Evolutionary conservation across 2,329 filamentous ascomycete species (phyloP), one percentile per base, ranked within the genome.

Genomic region (Sporothrix pallida): DNA sequence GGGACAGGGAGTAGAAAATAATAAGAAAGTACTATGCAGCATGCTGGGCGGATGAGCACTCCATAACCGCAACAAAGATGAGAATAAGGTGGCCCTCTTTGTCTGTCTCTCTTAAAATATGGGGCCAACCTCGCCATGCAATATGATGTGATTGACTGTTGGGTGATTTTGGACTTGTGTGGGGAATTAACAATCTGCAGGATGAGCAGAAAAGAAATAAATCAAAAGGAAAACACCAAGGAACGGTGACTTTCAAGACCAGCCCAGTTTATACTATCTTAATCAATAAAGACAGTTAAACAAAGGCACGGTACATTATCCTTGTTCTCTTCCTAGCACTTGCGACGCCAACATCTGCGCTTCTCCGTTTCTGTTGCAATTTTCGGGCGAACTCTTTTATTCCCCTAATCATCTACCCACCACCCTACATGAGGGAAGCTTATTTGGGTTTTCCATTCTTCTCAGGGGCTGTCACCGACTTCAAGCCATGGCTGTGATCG

Each of bases 381-480:
- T 31, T 44, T 62, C 7, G 3, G 12, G 44, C 4, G 17, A 31
- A 63, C 20, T 4, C 12, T 26, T 8, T 2, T 37, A 9, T 17
- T 26, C 9, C 4, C n/a, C 23, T 26, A 26, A 15, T 56, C 5
- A 48, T 26, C n/a, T 44, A 42, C 13, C 46, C 46, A 4, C n/a
- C 60, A 17, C 20, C n/a, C 31, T 63, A 31, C 23, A 37, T 15
- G 46, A n/a, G 17, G 60, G 60, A 44, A 65, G 60, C 60, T 65
- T 46, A 13, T 23, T 9, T 62, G 17, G 15, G 13, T 23, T 23
- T 26, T 37, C 23, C 23, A 1, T 56, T 2, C n/a, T 44, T 20
- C 31, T 42, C 7, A 20, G 15, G 37, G 3, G 52, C 8, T 6
- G 52, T 12, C 6, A 26, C 5, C 52, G 12, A 23, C 9, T 3